Conservation (phyloP, 768 basidiomycete species). For the Lentinula lateritia region DNA sequence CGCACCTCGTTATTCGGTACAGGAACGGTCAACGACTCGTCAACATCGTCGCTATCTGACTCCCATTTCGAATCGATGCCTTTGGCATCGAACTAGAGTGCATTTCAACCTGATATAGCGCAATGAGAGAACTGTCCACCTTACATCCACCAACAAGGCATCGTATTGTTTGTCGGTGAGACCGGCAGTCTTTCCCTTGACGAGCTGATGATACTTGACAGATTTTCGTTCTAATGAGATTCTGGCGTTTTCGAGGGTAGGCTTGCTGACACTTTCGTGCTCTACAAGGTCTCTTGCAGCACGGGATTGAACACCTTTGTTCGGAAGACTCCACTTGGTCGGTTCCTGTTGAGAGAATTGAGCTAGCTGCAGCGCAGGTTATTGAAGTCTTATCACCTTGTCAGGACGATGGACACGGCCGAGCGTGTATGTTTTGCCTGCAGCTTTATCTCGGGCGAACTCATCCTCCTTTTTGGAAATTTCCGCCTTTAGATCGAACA, state of each 20-base stretch:
- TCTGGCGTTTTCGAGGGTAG: conserved; percentile 67
- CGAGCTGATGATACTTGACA: conserved; percentile 72
- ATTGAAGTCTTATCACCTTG: conserved; percentile 42
- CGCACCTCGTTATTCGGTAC: conserved; percentile 32
- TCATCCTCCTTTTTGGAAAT: conserved; percentile 58
- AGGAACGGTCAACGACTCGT: conserved; percentile 70
- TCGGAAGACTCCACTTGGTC: conserved; percentile 69
- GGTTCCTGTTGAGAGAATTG: conserved; percentile 48
- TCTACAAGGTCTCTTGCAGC: conserved; percentile 61
- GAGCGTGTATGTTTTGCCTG: conserved; percentile 45
- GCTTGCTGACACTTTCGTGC: conserved; percentile 58
- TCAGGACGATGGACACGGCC: conserved; percentile 63
- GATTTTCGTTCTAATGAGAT: conserved; percentile 73
- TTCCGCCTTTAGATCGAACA: conserved; percentile 79
- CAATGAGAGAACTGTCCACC: conserved; percentile 16
- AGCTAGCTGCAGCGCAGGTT: not conserved
- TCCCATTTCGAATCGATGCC: conserved; percentile 43
- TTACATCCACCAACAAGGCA: conserved; percentile 69
- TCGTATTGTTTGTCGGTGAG: conserved; percentile 72
- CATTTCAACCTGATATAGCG: not conserved
- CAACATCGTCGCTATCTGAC: conserved; percentile 71
- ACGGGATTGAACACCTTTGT: conserved; percentile 66
- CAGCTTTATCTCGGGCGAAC: conserved; percentile 51
- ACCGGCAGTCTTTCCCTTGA: conserved; percentile 74
- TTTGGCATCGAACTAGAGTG: conserved; percentile 61